phyloP scores from a whole-genome alignment of 352 stramenopile genomes.

The Pythium oligandrum region DNA sequence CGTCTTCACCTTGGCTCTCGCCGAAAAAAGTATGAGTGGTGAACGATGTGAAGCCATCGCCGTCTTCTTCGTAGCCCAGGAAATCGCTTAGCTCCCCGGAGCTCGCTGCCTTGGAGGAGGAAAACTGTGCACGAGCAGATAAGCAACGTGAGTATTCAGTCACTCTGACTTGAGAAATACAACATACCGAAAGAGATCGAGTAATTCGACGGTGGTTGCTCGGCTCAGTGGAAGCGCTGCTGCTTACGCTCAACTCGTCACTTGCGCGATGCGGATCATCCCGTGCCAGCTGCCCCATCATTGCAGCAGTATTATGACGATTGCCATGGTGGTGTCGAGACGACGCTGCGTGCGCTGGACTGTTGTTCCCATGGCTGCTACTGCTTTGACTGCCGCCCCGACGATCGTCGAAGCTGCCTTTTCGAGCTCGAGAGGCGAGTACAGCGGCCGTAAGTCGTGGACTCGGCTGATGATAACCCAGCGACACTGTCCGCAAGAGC shows the following conservation, averaged over 20 bases:
- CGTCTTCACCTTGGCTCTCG: neutral
- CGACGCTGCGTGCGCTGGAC: slow-evolving; percentile 10
- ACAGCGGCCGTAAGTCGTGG: slow-evolving; percentile 38
- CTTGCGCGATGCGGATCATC: slow-evolving; percentile 2
- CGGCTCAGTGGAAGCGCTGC: slow-evolving; percentile 49
- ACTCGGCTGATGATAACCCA: slow-evolving; percentile 35
- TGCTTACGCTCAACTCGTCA: slow-evolving; percentile 48
- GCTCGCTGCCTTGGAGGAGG: slow-evolving; percentile 24
- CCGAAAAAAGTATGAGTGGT: slow-evolving; percentile 10
- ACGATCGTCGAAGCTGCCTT: slow-evolving; percentile 27
- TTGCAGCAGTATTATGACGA: slow-evolving; percentile 4
- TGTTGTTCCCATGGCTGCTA: too few species aligned
- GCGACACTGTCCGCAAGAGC: slow-evolving; percentile 40
- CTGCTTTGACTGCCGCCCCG: neutral
- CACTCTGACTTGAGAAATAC: neutral
- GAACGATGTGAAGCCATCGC: slow-evolving; percentile 37
- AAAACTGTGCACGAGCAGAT: slow-evolving; percentile 12
- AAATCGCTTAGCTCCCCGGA: slow-evolving; percentile 50
- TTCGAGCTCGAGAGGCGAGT: slow-evolving; percentile 32
- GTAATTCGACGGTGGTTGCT: slow-evolving; percentile 51
- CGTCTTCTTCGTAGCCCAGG: slow-evolving; percentile 47
- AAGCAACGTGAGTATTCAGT: slow-evolving; percentile 8
- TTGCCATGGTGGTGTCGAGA: slow-evolving; percentile 18
- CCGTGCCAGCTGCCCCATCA: too few species aligned
- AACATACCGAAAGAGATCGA: slow-evolving; percentile 51